Percentiles rank a stretch among this genome's conserved stretches.
phyloP scores from a whole-genome alignment of 2,329 filamentous ascomycete genomes.

The Trichoderma polysporum region DNA sequence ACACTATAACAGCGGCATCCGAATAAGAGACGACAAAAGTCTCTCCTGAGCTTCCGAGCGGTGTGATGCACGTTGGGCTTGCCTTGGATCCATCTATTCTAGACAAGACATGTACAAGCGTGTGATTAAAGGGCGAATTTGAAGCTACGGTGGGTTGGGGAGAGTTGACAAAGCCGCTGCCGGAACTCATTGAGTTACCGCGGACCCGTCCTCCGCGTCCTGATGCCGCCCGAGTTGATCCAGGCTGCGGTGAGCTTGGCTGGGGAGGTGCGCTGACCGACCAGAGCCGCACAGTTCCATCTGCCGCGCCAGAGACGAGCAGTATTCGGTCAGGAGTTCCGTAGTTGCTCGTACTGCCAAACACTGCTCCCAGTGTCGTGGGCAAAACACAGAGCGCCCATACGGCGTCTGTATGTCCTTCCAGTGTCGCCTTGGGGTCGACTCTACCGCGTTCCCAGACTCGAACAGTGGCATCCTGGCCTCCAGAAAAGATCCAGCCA shows the following conservation, averaged over 20 bases:
- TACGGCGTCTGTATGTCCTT: constrained; percentile 92
- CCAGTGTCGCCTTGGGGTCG: constrained; percentile 90
- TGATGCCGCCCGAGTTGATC: constrained; percentile 55
- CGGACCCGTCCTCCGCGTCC: constrained; percentile 71
- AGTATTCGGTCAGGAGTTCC: constrained; percentile 83
- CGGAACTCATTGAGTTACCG: constrained; percentile 91
- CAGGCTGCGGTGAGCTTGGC: constrained; percentile 74
- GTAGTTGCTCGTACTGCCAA: constrained; percentile 71
- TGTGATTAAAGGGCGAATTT: constrained; percentile 82
- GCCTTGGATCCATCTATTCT: constrained; percentile 64
- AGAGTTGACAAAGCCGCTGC: constrained; percentile 85
- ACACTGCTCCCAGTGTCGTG: constrained; percentile 74
- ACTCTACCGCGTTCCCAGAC: constrained; percentile 95
- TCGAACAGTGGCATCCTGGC: constrained; percentile 86
- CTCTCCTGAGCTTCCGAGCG: constrained; percentile 77
- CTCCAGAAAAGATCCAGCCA: constrained; percentile 98
- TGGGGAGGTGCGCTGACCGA: constrained; percentile 89
- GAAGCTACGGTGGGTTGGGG: constrained; percentile 87
- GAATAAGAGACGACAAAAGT: constrained; percentile 91
- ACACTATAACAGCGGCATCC: constrained; percentile 86
- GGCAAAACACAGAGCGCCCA: constrained; percentile 95
- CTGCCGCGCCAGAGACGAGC: constrained; percentile 86
- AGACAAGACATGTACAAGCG: constrained; percentile 81
- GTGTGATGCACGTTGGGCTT: constrained; percentile 89
- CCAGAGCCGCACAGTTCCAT: constrained; percentile 92